Evolutionary conservation across 225 moss, liverwort and hornwort genomes (phyloP), one percentile per base, ranked within the genome.

Genomic region (Pseudoscleropodium purum): DNA sequence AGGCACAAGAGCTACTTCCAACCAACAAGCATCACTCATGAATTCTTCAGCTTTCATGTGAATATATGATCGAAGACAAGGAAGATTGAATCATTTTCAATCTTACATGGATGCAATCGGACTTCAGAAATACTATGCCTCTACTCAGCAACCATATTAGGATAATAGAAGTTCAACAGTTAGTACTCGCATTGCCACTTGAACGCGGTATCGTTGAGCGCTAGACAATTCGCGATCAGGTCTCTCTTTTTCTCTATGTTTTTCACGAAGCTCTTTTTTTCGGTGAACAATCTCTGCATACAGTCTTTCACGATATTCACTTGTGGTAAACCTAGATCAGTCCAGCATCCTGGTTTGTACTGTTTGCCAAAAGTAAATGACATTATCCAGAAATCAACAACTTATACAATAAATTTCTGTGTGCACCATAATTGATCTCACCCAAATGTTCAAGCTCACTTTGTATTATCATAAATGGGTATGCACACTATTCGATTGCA

Each of bases 391-490:
- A 21, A 62, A 75, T 57, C 20, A 51, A 39, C 15, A 69, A 26
- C 45, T 45, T 45, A 74, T n/a, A 21, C 43, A 9, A 62, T 26
- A 20, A 49, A 13, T 75, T 39, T n/a, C 12, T 30, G n/a, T n/a
- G 70, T 84, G 63, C 69, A 37, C 59, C 57, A 24, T 62, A 43
- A 45, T 39, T 33, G 43, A 31, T 54, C 82, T 54, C 66, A 66
- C 54, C 64, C 60, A 83, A 49, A 79, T 66, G 23, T n/a, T 37
- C 65, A 80, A 25, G 37, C 67, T 87, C 95, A 97, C 98, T 97
- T 98, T 73, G 95, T 98, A 23, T 98, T 98, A 65, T 97, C 97
- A 91, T 98, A 97, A 89, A 98, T 96, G 31, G 96, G 95, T 84
- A 97, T 95, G 39, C 94, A 93, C 52, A 98, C 93, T 37, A 92